These are phyloP conservation scores for Amanita subjunquillea DNA, from an alignment of 768 basidiomycete species.

Conservation along the genomic window DNA sequence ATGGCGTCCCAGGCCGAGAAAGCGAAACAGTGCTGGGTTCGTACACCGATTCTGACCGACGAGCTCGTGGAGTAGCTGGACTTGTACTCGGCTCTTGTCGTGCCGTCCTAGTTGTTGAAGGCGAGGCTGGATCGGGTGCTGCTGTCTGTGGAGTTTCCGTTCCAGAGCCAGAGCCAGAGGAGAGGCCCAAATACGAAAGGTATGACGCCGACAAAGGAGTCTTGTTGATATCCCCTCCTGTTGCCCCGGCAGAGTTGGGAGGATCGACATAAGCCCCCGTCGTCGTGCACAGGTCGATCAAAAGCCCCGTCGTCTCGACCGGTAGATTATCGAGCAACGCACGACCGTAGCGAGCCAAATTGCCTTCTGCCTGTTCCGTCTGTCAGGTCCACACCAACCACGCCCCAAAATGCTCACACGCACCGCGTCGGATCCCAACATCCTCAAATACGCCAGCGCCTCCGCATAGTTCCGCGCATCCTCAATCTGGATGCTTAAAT, in stretches of 20 bases:
- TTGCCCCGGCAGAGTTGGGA: conserved; percentile 1
- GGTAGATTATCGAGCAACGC: conserved; percentile 77
- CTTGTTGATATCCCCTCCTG: too few species aligned
- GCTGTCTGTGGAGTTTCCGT: too few species aligned
- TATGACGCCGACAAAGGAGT: conserved; percentile 39
- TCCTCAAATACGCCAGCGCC: conserved; percentile 72
- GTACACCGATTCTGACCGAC: background rate
- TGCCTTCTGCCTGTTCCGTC: conserved; percentile 61
- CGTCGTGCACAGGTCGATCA: conserved; percentile 87
- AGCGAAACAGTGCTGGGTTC: background rate
- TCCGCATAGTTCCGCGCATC: conserved; percentile 77
- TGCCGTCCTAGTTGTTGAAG: background rate
- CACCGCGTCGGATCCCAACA: conserved; percentile 71
- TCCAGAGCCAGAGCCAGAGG: too few species aligned
- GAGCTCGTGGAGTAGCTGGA: too few species aligned
- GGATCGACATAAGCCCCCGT: conserved; percentile 29
- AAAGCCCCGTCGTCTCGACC: conserved; percentile 79
- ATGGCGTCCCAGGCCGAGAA: conserved; percentile 2
- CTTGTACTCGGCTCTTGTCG: background rate
- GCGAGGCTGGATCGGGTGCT: background rate
- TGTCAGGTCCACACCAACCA: background rate
- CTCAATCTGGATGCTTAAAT: conserved; percentile 88
- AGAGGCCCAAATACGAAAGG: conserved; percentile 67
- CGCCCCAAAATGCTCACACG: conserved; percentile 19
- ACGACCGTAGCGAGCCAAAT: conserved; percentile 80